These are phyloP conservation scores for Petunia hybrid DNA, from an alignment of 305 asterid genomes.

Conservation along the genomic window DNA sequence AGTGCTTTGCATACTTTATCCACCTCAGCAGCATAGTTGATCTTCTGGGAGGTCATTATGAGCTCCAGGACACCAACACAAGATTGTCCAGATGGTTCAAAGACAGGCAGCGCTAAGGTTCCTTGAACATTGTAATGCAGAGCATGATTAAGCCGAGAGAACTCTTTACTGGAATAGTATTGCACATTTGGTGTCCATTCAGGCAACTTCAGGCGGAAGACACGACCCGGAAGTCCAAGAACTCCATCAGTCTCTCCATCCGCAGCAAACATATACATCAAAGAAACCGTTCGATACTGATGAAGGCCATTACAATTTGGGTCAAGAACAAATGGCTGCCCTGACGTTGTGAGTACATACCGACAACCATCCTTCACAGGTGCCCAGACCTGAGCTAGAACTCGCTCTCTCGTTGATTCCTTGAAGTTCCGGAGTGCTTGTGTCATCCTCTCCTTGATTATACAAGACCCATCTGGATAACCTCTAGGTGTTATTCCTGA, in stretches of 20 bases:
- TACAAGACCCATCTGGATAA: constrained; percentile 64
- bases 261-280: constrained; percentile 69
- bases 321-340: constrained; percentile 90
- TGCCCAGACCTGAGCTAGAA: constrained; percentile 94
- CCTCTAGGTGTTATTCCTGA: constrained; percentile 56
- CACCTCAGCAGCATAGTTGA: constrained; percentile 91
- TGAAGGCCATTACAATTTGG: constrained; percentile 82
- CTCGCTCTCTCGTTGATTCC: constrained; percentile 75
- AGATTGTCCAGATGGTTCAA: constrained; percentile 83
- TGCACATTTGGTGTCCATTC: constrained; percentile 97
- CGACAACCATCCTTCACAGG: constrained; percentile 79
- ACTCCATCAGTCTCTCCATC: constrained; percentile 73
- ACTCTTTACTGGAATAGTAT: constrained; percentile 87
- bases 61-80: constrained; percentile 92
- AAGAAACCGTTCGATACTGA: constrained; percentile 80
- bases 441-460: constrained; percentile 84
- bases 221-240: constrained; percentile 94
- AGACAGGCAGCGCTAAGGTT: constrained; percentile 90
- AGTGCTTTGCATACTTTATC: constrained; percentile 97
- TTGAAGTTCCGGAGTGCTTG: constrained; percentile 92
- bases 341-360: constrained; percentile 83
- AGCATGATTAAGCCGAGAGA: constrained; percentile 79
- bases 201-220: constrained; percentile 76
- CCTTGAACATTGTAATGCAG: constrained; percentile 79
- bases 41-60: constrained; percentile 86